These are phyloP conservation scores for Salix brachista DNA, from an alignment of 345 rosid species.

Conservation along the genomic window DNA sequence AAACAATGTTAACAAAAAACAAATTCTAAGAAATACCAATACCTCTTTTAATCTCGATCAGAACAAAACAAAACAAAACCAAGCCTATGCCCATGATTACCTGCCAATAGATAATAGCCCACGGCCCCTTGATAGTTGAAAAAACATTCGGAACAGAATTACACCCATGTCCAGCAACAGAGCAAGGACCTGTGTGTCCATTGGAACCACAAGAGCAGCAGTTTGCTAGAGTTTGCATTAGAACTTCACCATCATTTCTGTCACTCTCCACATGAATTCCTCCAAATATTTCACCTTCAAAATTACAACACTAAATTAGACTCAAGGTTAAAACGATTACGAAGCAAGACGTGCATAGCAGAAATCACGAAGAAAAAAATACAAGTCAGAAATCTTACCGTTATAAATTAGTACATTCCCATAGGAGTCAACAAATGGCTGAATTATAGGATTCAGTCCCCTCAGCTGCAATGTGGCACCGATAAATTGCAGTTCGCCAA, in stretches of 20 bases:
- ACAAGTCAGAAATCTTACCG: conserved; percentile 29
- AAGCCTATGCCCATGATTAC: conserved; percentile 37
- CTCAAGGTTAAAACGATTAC: background rate
- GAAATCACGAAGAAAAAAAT: background rate
- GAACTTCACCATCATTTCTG: conserved; percentile 61
- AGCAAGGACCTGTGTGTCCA: conserved; percentile 21
- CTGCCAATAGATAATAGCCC: conserved; percentile 91
- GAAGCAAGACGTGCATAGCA: background rate
- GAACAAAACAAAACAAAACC: conserved; percentile 17
- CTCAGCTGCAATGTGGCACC: conserved; percentile 83
- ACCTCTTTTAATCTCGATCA: background rate
- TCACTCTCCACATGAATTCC: conserved; percentile 54
- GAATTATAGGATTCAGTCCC: conserved; percentile 51
- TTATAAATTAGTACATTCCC: conserved; percentile 63
- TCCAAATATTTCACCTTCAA: conserved; percentile 70
- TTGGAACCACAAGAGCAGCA: conserved; percentile 34
- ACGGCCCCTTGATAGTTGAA: conserved; percentile 74
- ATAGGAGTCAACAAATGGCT: conserved; percentile 60
- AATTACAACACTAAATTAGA: background rate
- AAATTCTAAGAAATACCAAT: too few relatives aligned
- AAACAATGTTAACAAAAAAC: background rate
- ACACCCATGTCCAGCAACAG: conserved; percentile 18
- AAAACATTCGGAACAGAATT: conserved; percentile 57
- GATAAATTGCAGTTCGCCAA: conserved; percentile 50
- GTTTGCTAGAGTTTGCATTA: conserved; percentile 45